Evolutionary conservation across 2,329 filamentous ascomycete genomes (phyloP).

Genomic region (Exophiala sp.): DNA sequence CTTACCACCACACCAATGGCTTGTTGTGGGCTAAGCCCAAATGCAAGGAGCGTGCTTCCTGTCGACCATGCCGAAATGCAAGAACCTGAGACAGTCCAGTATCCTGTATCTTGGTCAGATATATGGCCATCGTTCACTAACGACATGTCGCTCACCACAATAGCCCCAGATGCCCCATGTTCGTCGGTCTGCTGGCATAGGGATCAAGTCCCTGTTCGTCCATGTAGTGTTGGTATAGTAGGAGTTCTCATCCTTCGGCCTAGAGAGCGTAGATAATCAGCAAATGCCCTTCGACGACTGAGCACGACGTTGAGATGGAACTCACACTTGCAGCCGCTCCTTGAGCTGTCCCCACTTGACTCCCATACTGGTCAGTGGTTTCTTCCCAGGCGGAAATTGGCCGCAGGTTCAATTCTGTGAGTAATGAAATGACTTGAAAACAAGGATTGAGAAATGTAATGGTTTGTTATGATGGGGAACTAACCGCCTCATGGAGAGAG

Average conservation of each 20-base stretch:
- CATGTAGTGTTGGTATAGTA: constrained; percentile 29
- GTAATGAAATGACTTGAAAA: neutral
- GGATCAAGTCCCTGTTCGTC: constrained; percentile 33
- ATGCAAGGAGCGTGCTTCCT: constrained; percentile 30
- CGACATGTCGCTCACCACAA: constrained; percentile 20
- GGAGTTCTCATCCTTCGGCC: constrained; percentile 26
- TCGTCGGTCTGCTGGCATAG: constrained; percentile 30
- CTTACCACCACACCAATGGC: constrained; percentile 30
- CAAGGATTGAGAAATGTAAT: neutral
- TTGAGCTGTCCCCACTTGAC: constrained; percentile 15
- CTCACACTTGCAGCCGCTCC: constrained; percentile 15
- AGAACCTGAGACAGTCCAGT: constrained; percentile 33
- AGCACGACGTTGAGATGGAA: neutral
- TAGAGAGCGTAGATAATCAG: constrained; percentile 7
- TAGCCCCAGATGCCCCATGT: constrained; percentile 31
- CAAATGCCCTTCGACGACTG: neutral
- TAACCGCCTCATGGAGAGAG: too few species aligned
- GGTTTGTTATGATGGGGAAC: too few species aligned
- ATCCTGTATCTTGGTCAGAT: constrained; percentile 22
- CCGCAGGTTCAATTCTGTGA: too few species aligned
- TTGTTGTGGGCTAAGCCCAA: constrained; percentile 29
- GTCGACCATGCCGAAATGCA: constrained; percentile 32
- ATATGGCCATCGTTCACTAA: neutral
- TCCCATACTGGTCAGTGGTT: constrained; percentile 9
- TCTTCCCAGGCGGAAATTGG: neutral